Conservation (phyloP, 495 filamentous ascomycete species). For the Aeminium ludgeri region DNA sequence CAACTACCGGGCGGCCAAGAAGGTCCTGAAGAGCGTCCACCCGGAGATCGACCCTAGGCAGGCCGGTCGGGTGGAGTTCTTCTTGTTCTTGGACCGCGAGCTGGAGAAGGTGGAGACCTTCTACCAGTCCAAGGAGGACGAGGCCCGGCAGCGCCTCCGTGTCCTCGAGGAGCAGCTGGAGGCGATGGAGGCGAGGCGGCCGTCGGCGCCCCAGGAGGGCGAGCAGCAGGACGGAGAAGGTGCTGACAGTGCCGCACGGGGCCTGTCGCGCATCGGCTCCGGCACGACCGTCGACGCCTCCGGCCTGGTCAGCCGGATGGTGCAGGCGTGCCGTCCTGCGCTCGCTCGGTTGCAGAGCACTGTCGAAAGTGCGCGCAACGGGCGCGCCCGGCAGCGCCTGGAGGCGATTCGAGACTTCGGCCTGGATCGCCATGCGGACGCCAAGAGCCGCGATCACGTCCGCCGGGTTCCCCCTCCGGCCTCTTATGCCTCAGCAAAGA, state of each 20-base stretch:
- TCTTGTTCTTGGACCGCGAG: conserved; percentile 58
- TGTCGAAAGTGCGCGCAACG: no score
- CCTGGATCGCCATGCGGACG: conserved; percentile 7
- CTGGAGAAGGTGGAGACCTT: conserved; percentile 75
- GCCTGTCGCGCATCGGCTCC: no score
- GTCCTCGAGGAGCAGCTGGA: conserved; percentile 65
- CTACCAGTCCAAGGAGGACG: conserved; percentile 65
- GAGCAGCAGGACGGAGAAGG: conserved; percentile 18
- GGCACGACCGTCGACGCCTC: no score
- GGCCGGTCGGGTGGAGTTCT: conserved; percentile 44
- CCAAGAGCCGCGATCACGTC: conserved; percentile 14
- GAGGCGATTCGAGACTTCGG: no score
- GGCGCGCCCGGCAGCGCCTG: no score
- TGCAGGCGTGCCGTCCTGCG: no score
- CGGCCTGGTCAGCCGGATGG: no score
- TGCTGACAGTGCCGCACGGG: no score
- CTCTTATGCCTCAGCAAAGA: conserved; percentile 67
- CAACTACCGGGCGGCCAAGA: conserved; percentile 82
- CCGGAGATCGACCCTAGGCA: conserved; percentile 17
- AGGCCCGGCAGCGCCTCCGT: conserved; percentile 52
- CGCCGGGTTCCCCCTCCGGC: conserved; percentile 32
- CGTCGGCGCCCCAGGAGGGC: background rate
- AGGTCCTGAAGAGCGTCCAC: conserved; percentile 49
- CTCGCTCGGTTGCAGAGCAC: no score
- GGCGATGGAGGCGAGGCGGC: conserved; percentile 34